Evolutionary conservation across 495 filamentous ascomycete species (phyloP).

Genomic region (Neurospora pannonica): DNA sequence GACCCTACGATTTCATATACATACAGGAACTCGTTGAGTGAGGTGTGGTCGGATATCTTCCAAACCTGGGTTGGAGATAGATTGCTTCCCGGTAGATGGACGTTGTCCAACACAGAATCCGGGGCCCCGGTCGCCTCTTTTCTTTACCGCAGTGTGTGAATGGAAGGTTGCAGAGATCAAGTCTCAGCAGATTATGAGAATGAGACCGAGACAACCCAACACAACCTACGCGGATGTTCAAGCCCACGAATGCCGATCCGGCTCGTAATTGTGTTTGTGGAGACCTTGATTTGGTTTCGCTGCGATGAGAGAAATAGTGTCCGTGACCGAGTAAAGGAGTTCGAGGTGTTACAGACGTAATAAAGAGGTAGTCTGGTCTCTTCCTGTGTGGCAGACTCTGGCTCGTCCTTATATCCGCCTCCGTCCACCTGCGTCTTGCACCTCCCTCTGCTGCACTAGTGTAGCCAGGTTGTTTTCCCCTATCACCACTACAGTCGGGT

Average conservation of each 20-base stretch:
- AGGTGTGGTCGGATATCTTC: too few relatives aligned
- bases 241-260: not conserved
- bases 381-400: not conserved
- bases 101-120: not conserved
- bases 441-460: not conserved
- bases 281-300: not conserved
- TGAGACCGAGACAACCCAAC: not conserved
- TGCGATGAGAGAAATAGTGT: not conserved
- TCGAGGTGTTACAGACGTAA: not conserved
- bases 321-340: not conserved
- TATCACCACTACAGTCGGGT: not conserved
- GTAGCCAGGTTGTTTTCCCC: too few relatives aligned
- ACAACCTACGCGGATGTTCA: not conserved
- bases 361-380: not conserved
- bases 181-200: too few relatives aligned
- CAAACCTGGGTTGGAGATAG: not conserved
- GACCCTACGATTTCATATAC: too few relatives aligned
- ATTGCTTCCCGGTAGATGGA: not conserved
- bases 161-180: not conserved
- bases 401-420: not conserved
- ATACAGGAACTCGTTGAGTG: too few relatives aligned
- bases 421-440: not conserved
- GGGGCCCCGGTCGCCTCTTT: not conserved
- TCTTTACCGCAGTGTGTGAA: not conserved
- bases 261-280: not conserved